Conservation (phyloP, 2,329 filamentous ascomycete species). For the Metarhizium album region DNA sequence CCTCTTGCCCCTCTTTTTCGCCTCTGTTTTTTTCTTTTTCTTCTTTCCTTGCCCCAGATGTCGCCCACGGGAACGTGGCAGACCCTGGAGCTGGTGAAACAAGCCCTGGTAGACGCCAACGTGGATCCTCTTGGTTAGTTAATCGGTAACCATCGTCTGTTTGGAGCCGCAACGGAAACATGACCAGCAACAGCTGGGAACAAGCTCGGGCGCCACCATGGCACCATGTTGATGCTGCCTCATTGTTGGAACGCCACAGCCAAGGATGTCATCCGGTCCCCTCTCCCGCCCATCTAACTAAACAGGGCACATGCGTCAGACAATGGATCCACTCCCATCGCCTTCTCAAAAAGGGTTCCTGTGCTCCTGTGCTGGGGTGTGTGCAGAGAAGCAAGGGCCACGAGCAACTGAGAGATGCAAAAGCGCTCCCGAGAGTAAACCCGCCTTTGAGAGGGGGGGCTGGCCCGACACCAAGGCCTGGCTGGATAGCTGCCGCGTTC, state of each 20-base stretch:
- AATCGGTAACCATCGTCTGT: not conserved
- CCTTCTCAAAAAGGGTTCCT: too few species aligned
- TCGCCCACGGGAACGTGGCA: not conserved
- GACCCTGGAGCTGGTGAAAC: slow-evolving; percentile 5
- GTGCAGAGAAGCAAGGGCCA: too few species aligned
- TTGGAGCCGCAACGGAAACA: too few species aligned
- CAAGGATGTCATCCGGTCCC: not conserved
- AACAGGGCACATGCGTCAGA: slow-evolving; percentile 1
- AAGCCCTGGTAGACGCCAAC: not conserved
- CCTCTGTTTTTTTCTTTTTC: not conserved
- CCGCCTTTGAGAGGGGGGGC: not conserved
- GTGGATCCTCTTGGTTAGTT: not conserved
- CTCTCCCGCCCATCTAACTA: slow-evolving; percentile 1
- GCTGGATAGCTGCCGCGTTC: not conserved
- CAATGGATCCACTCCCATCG: not conserved
- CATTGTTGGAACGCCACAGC: slow-evolving; percentile 5
- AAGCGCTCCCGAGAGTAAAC: too few species aligned
- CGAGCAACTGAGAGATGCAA: too few species aligned
- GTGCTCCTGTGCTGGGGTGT: too few species aligned
- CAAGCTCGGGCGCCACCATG: not conserved
- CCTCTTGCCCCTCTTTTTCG: not conserved
- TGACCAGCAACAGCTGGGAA: too few species aligned
- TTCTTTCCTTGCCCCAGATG: not conserved
- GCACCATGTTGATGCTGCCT: slow-evolving; percentile 1
- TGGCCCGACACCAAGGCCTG: not conserved